phyloP scores from a whole-genome alignment of 371 early-diverging fungal genomes.

The Dichotomocladium elegans region DNA sequence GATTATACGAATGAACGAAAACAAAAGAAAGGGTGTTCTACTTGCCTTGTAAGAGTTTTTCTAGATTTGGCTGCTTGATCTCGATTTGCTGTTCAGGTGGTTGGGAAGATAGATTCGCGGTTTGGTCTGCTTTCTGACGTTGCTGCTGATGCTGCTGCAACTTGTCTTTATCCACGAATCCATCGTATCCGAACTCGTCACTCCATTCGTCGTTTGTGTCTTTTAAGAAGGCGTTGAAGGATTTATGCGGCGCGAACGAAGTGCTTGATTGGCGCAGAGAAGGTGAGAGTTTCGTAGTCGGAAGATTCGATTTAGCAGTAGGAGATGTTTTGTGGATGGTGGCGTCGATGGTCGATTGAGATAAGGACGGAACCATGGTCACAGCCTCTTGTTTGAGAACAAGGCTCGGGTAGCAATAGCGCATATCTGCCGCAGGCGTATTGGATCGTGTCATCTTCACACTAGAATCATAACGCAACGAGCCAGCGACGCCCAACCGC shows the following conservation, averaged over 20 bases:
- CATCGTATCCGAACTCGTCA: conserved; percentile 29
- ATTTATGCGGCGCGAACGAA: conserved; percentile 35
- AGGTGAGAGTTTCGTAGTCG: background rate
- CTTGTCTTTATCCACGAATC: background rate
- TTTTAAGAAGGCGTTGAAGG: conserved; percentile 42
- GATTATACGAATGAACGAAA: background rate
- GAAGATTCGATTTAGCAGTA: conserved; percentile 2
- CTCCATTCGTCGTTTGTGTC: conserved; percentile 57
- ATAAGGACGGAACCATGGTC: background rate
- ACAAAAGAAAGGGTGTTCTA: background rate
- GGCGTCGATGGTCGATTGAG: background rate
- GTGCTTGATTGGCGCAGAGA: conserved; percentile 19
- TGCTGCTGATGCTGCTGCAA: background rate
- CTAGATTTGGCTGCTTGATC: conserved; percentile 3
- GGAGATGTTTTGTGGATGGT: background rate
- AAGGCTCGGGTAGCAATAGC: conserved; percentile 41
- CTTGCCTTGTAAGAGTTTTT: conserved; percentile 15
- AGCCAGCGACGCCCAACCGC: too few species aligned
- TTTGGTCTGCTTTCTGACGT: background rate
- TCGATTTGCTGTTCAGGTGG: conserved; percentile 7
- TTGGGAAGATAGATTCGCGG: too few species aligned
- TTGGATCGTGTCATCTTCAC: conserved; percentile 17
- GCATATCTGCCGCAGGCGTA: conserved; percentile 33
- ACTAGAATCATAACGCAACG: conserved; percentile 9
- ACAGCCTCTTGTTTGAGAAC: conserved; percentile 9